Percentiles rank a stretch among this genome's conserved stretches.
phyloP scores from a whole-genome alignment of 805 yeast species.

The Grigorovia humatica region DNA sequence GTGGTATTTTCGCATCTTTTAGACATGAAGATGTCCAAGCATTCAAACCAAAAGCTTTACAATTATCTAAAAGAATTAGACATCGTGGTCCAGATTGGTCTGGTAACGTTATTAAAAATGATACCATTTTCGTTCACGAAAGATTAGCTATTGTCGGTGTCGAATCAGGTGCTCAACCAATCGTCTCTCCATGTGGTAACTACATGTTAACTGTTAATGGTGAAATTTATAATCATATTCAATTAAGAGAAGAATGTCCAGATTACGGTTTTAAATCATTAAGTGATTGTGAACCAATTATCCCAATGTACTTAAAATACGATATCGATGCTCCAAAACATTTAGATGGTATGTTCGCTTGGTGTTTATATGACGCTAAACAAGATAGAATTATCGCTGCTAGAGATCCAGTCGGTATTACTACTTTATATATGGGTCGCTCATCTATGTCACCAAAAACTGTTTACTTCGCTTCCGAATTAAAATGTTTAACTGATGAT shows the following conservation, averaged over 20 bases:
- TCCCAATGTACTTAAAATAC: constrained; percentile 81
- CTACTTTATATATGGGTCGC: constrained; percentile 93
- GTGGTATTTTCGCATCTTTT: constrained; percentile 95
- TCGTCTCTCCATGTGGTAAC: constrained; percentile 66
- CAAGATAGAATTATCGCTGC: constrained; percentile 90
- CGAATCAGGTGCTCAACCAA: constrained; percentile 97
- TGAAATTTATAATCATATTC: constrained; percentile 95
- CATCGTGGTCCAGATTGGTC: constrained; percentile 99
- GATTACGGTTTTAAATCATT: constrained; percentile 75
- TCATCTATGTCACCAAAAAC: constrained; percentile 56
- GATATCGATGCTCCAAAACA: constrained; percentile 84
- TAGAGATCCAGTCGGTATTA: constrained; percentile 96
- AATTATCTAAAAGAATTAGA: constrained; percentile 83
- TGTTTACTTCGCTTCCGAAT: constrained; percentile 84
- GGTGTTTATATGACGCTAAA: constrained; percentile 76
- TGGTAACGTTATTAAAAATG: constrained; percentile 73
- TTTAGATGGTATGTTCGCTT: constrained; percentile 97
- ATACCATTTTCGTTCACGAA: constrained; percentile 84
- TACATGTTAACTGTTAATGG: constrained; percentile 85
- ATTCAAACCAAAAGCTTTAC: constrained; percentile 82
- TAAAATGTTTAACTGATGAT: constrained; percentile 87
- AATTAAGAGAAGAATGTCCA: constrained; percentile 63
- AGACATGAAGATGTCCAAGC: constrained; percentile 67
- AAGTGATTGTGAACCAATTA: constrained; percentile 95
- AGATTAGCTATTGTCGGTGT: constrained; percentile 96